Conservation (phyloP, 176 grass and related monocot species). For the Ensete ventricosum region DNA sequence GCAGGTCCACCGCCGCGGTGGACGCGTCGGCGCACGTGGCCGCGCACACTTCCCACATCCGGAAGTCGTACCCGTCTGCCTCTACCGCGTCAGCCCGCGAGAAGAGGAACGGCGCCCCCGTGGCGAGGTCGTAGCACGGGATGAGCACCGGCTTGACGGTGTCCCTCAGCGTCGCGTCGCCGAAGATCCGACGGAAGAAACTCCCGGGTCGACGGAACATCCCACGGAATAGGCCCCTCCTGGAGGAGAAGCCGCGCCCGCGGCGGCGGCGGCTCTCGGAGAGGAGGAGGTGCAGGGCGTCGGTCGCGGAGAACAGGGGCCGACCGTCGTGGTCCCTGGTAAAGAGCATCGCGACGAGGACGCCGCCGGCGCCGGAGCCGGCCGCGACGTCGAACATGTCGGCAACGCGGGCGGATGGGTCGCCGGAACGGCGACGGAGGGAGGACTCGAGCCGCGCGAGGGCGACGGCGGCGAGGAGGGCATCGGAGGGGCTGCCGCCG, state of each 20-base stretch:
- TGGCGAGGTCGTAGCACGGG: conserved; percentile 79
- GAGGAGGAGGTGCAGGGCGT: conserved; percentile 62
- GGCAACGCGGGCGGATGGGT: conserved; percentile 38
- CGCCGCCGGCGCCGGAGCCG: conserved; percentile 76
- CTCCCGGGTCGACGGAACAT: conserved; percentile 39
- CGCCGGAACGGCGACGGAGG: conserved; percentile 42
- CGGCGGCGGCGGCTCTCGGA: conserved; percentile 22
- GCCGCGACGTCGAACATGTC: conserved; percentile 88
- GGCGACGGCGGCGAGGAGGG: conserved; percentile 54
- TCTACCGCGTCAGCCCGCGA: conserved; percentile 80
- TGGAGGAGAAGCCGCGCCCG: conserved; percentile 23
- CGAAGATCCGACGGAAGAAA: conserved; percentile 28
- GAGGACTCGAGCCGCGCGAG: conserved; percentile 62
- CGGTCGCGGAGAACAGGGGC: conserved; percentile 60
- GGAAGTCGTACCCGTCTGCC: conserved; percentile 62
- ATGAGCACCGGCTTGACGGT: conserved; percentile 64
- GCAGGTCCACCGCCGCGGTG: conserved; percentile 24
- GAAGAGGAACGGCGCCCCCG: conserved; percentile 69
- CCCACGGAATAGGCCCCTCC: conserved; percentile 14
- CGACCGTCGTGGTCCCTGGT: conserved; percentile 39
- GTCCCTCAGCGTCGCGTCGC: conserved; percentile 62
- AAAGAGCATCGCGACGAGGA: conserved; percentile 79
- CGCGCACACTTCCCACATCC: conserved; percentile 63
- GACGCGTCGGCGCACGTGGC: conserved; percentile 53
- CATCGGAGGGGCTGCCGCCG: conserved; percentile 54